Conservation (phyloP, 345 rosid species). For the Lepidium africanum region DNA sequence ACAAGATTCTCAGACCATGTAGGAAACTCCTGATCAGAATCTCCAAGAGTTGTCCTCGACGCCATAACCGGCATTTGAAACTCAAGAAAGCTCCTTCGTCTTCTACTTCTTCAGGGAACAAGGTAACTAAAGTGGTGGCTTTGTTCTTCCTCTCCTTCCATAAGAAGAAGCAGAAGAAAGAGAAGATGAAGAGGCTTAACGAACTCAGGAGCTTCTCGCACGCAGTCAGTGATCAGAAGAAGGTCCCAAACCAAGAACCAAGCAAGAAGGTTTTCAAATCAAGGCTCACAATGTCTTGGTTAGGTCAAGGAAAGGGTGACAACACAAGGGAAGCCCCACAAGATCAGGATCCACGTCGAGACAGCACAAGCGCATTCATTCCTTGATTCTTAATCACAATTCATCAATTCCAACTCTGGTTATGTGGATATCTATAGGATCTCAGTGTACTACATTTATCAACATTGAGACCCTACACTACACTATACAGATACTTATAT, state of each 20-base stretch:
- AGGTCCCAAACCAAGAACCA: constrained; percentile 8
- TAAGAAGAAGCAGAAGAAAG: constrained; percentile 32
- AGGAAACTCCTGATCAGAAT: constrained; percentile 28
- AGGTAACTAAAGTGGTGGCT: constrained; percentile 29
- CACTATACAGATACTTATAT: neutral
- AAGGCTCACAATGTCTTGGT: constrained; percentile 24
- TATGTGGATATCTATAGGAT: neutral
- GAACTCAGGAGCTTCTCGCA: constrained; percentile 29
- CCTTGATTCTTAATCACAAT: neutral
- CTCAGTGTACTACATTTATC: neutral
- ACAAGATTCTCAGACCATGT: constrained; percentile 29
- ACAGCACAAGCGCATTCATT: constrained; percentile 28
- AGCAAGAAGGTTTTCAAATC: constrained; percentile 21
- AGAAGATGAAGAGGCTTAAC: constrained; percentile 30
- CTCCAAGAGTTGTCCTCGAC: constrained; percentile 19
- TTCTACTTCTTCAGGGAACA: constrained; percentile 10
- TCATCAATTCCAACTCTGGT: neutral
- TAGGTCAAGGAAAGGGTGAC: constrained; percentile 24
- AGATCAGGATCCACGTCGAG: constrained; percentile 19
- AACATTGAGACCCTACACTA: constrained; percentile 9
- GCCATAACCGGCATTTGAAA: constrained; percentile 21
- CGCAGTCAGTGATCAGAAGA: constrained; percentile 25
- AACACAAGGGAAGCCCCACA: constrained; percentile 4
- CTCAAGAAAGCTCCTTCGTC: constrained; percentile 29
- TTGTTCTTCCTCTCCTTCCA: constrained; percentile 32